Percentiles rank a stretch among this genome's conserved stretches.
Evolutionary conservation across 257 asterid genomes (phyloP).

Genomic region (Apocynum venetum): DNA sequence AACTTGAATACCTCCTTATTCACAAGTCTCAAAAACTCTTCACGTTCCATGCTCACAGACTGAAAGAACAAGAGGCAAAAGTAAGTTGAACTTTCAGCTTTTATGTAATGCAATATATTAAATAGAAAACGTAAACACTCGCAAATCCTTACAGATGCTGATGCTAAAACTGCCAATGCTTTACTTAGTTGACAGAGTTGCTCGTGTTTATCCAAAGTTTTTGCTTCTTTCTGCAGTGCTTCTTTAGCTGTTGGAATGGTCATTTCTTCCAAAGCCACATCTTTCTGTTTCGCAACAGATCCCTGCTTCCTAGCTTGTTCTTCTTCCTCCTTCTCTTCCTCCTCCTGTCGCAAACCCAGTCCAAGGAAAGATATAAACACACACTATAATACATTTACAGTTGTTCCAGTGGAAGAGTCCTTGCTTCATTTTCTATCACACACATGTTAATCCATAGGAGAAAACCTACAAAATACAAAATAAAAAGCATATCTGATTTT

Average conservation of each 20-base stretch:
- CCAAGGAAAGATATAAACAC: background rate
- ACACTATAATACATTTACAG: background rate
- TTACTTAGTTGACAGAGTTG: constrained; percentile 91
- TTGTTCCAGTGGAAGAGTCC: background rate
- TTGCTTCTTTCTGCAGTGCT: constrained; percentile 50
- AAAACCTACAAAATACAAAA: background rate
- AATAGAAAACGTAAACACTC: constrained; percentile 14
- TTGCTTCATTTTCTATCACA: background rate
- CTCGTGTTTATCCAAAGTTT: constrained; percentile 70
- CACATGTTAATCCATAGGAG: background rate
- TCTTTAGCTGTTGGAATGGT: constrained; percentile 64
- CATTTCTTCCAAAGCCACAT: constrained; percentile 95
- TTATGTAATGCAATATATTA: constrained; percentile 14
- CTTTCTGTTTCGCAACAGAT: constrained; percentile 56
- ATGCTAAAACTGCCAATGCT: constrained; percentile 89
- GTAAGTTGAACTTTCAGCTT: constrained; percentile 19
- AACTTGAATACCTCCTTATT: constrained; percentile 71
- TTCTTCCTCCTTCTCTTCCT: constrained; percentile 87
- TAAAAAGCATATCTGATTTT: background rate
- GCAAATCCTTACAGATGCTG: constrained; percentile 69
- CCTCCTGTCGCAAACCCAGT: constrained; percentile 53
- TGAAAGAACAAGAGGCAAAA: constrained; percentile 40
- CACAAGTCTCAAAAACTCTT: constrained; percentile 91
- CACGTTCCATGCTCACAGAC: constrained; percentile 98
- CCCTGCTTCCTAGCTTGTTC: constrained; percentile 73